Evolutionary conservation across 2,329 filamentous ascomycete species (phyloP).

Genomic region (Fusarium staphyleae): DNA sequence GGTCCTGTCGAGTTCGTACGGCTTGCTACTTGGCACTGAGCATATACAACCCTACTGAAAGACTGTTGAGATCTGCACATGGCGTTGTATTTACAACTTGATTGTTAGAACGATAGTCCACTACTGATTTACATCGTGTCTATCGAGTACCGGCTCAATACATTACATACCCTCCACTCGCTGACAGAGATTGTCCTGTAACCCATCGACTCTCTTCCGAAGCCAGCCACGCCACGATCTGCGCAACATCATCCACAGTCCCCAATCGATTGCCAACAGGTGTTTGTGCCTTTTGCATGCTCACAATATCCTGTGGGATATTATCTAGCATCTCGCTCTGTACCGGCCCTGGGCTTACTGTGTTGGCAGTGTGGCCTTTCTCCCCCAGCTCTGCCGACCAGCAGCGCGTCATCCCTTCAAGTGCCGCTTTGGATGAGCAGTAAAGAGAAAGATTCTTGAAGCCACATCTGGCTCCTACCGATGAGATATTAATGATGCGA

Average conservation of each 20-base stretch:
- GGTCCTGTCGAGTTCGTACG: no score
- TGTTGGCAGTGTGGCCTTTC: slow-evolving; percentile 66
- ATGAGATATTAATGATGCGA: slow-evolving; percentile 24
- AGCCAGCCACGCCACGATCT: slow-evolving; percentile 63
- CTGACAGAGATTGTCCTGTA: slow-evolving; percentile 63
- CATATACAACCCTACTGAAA: no score
- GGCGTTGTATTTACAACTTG: no score
- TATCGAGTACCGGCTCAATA: slow-evolving; percentile 1
- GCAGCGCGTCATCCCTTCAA: slow-evolving; percentile 56
- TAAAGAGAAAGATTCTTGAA: slow-evolving; percentile 24
- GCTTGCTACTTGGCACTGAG: no score
- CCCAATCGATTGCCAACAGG: slow-evolving; percentile 60
- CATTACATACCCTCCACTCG: slow-evolving; percentile 51
- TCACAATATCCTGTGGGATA: slow-evolving; percentile 22
- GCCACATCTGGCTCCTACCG: slow-evolving; percentile 12
- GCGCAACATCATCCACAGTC: slow-evolving; percentile 60
- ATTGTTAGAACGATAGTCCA: no score
- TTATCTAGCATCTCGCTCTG: slow-evolving; percentile 64
- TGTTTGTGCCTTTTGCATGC: slow-evolving; percentile 47
- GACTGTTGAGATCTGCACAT: no score
- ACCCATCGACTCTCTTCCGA: slow-evolving; percentile 57
- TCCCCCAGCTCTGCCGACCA: slow-evolving; percentile 60
- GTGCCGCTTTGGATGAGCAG: slow-evolving; percentile 26
- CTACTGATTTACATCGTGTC: no score
- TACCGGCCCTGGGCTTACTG: slow-evolving; percentile 65